Evolutionary conservation across 768 basidiomycete genomes (phyloP).

Genomic region (Mycena olivaceomarginata): DNA sequence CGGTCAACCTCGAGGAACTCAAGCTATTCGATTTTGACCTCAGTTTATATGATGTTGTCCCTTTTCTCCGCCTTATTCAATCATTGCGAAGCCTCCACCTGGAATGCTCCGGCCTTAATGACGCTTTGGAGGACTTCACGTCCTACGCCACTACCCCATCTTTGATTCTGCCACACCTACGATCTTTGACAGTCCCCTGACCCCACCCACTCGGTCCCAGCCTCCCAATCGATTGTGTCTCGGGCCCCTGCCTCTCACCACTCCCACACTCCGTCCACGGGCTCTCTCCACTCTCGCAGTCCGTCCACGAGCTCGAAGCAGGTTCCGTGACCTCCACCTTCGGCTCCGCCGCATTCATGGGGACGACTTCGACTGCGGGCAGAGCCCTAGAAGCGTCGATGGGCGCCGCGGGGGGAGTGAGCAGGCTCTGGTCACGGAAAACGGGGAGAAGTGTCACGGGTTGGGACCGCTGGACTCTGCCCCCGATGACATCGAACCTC

Average conservation of each 20-base stretch:
- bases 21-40: too few relatives aligned
- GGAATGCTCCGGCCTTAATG: too few relatives aligned
- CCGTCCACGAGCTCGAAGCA: neutral
- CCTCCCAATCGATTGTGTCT: neutral
- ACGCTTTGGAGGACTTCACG: too few relatives aligned
- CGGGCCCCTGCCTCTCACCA: neutral
- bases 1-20: too few relatives aligned
- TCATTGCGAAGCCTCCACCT: too few relatives aligned
- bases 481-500: neutral
- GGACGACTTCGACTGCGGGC: neutral
- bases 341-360: neutral
- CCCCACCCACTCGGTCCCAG: neutral
- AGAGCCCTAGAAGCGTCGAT: neutral
- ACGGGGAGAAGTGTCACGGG: conserved; percentile 14
- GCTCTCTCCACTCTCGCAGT: neutral
- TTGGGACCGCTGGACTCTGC: neutral
- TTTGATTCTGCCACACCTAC: too few relatives aligned
- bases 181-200: neutral
- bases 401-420: neutral
- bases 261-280: neutral
- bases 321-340: conserved; percentile 6
- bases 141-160: too few relatives aligned
- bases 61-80: too few relatives aligned
- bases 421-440: neutral
- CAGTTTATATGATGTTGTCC: too few relatives aligned